phyloP scores from a whole-genome alignment of 352 stramenopile genomes.

The Lagenidium giganteum region DNA sequence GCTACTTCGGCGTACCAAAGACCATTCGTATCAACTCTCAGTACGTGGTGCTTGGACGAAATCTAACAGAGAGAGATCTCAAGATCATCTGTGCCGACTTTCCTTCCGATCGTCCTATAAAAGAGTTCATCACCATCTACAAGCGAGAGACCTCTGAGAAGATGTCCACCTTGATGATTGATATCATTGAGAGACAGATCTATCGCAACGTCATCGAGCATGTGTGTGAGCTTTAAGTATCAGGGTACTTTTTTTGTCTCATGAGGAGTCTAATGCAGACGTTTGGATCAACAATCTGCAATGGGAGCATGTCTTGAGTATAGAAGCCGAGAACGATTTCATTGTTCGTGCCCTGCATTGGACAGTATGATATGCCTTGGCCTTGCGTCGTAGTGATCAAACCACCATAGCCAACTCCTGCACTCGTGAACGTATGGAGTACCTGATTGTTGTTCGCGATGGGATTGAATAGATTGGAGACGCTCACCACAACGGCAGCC shows the following conservation, averaged over 20 bases:
- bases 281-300: constrained; percentile 11
- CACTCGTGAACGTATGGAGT: no score
- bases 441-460: constrained; percentile 20
- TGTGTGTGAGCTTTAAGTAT: constrained; percentile 5
- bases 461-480: constrained; percentile 17
- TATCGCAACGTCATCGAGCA: constrained; percentile 3
- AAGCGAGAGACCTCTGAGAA: constrained; percentile 7
- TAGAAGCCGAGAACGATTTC: constrained; percentile 6
- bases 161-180: constrained; percentile 5
- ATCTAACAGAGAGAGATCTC: constrained; percentile 7
- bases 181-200: constrained; percentile 8
- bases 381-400: constrained; percentile 10
- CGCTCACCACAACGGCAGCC: constrained; percentile 1
- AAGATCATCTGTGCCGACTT: constrained; percentile 8
- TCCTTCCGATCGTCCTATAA: neutral
- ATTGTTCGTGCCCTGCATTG: constrained; percentile 8
- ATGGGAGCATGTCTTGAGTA: constrained; percentile 10
- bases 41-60: constrained; percentile 6
- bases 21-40: constrained; percentile 8
- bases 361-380: constrained; percentile 6
- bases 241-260: no score
- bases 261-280: no score
- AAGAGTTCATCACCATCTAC: constrained; percentile 5
- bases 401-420: constrained; percentile 12
- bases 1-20: constrained; percentile 13